Conservation (phyloP, 1,284 basidiomycete species). For the Meira miltonrushii region DNA sequence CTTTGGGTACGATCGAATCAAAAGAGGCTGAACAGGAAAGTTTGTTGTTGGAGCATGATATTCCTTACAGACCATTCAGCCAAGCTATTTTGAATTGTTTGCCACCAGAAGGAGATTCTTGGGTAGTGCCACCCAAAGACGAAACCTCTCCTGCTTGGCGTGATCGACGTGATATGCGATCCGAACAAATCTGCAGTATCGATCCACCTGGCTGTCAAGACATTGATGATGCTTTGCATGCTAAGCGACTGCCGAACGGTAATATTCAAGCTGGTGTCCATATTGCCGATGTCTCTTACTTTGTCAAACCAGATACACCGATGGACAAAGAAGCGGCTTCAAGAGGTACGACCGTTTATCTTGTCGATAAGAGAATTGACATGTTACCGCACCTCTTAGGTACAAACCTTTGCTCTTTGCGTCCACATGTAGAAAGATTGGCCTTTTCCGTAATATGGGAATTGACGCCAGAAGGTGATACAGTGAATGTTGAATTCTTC, state of each 20-base stretch:
- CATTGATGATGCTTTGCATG: constrained; percentile 98
- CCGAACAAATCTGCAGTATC: constrained; percentile 86
- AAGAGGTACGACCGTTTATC: constrained; percentile 93
- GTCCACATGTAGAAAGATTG: constrained; percentile 86
- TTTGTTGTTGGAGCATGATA: constrained; percentile 87
- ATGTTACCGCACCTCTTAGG: constrained; percentile 93
- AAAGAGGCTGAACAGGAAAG: constrained; percentile 97
- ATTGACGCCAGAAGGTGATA: constrained; percentile 63
- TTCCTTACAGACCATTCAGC: constrained; percentile 93
- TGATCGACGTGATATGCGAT: constrained; percentile 80
- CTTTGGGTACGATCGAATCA: constrained; percentile 82
- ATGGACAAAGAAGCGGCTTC: constrained; percentile 97
- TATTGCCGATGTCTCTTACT: constrained; percentile 97
- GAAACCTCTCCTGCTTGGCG: constrained; percentile 64
- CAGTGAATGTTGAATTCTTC: constrained; percentile 82
- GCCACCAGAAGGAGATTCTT: constrained; percentile 80
- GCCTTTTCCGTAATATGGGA: constrained; percentile 98
- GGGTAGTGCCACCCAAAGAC: constrained; percentile 82
- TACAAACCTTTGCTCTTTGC: constrained; percentile 89
- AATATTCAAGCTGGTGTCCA: constrained; percentile 98
- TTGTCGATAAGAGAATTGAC: constrained; percentile 97
- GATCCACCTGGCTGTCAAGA: constrained; percentile 97
- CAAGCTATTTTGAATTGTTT: constrained; percentile 88
- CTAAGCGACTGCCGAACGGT: constrained; percentile 78
- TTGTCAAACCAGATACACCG: constrained; percentile 85